A percentile compares a stretch with the other conserved stretches of the same genome.
Evolutionary conservation across 2,329 filamentous ascomycete genomes (phyloP).

Genomic region (Aspergillus sp.): DNA sequence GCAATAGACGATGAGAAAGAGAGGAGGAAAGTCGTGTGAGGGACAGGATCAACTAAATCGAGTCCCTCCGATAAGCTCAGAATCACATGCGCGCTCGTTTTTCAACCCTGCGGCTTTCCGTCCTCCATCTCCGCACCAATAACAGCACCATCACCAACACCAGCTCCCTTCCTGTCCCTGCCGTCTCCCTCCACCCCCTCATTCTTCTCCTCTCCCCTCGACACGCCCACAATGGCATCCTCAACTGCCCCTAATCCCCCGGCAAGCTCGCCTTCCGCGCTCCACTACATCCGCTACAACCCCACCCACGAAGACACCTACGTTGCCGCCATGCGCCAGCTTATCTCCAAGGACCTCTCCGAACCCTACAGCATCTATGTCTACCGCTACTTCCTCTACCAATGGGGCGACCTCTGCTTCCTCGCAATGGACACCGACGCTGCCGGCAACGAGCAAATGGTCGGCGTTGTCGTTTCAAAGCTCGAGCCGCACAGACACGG

Average conservation of each 20-base stretch:
- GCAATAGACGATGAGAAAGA: neutral
- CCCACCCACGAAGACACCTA: conserved; percentile 61
- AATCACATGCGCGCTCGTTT: neutral
- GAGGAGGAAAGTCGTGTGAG: neutral
- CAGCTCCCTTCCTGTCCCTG: neutral
- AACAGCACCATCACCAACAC: neutral
- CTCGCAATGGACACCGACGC: conserved; percentile 61
- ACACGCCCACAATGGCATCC: neutral
- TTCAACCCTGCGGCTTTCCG: neutral
- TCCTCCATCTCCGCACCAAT: neutral
- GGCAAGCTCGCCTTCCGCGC: conserved; percentile 38
- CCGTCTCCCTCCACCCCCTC: neutral
- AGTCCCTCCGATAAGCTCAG: neutral
- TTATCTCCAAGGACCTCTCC: conserved; percentile 95
- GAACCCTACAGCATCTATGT: conserved; percentile 99
- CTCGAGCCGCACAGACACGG: conserved; percentile 86
- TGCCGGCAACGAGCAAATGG: conserved; percentile 48
- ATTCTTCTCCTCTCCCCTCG: neutral
- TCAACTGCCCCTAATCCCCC: conserved; percentile 20
- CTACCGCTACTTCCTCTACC: conserved; percentile 95
- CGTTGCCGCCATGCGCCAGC: conserved; percentile 80
- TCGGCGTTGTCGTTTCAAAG: conserved; percentile 93
- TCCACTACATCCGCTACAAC: conserved; percentile 62
- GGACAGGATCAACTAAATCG: neutral
- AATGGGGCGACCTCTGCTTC: conserved; percentile 97